These are phyloP conservation scores for Aspergillus spinulosporus DNA, from an alignment of 2,329 filamentous ascomycete species.

Conservation along the genomic window DNA sequence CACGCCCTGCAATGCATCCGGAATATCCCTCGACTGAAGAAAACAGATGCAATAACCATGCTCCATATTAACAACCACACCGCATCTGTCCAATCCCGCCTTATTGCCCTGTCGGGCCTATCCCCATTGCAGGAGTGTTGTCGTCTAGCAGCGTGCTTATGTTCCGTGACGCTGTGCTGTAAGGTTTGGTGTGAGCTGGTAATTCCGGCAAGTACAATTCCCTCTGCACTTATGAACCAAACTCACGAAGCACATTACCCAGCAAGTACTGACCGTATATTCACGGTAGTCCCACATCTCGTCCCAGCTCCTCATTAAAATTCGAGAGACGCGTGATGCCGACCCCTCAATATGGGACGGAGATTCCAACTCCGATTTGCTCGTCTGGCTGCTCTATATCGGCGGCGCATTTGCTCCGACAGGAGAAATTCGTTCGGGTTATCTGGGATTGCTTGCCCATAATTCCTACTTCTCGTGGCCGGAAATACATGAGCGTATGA, in stretches of 20 bases:
- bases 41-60: slow-evolving; percentile 1
- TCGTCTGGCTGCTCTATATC: slow-evolving; percentile 7
- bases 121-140: slow-evolving; percentile 2
- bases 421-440: neutral
- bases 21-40: neutral
- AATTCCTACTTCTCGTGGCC: neutral
- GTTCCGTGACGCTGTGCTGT: slow-evolving; percentile 9
- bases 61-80: slow-evolving; percentile 8
- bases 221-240: neutral
- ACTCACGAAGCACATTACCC: neutral
- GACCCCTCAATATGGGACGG: neutral
- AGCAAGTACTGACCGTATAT: neutral
- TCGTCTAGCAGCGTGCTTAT: slow-evolving; percentile 7
- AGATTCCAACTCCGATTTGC: neutral
- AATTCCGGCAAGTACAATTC: neutral
- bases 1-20: slow-evolving; percentile 10
- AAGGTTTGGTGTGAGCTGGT: slow-evolving; percentile 10
- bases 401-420: slow-evolving; percentile 8
- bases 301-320: neutral
- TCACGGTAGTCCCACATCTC: slow-evolving; percentile 1
- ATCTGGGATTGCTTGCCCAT: neutral
- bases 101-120: neutral
- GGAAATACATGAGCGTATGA: neutral
- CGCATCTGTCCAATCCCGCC: slow-evolving; percentile 8
- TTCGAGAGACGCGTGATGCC: neutral